phyloP scores from a whole-genome alignment of 2,329 filamentous ascomycete species.

The Fusarium sp. region DNA sequence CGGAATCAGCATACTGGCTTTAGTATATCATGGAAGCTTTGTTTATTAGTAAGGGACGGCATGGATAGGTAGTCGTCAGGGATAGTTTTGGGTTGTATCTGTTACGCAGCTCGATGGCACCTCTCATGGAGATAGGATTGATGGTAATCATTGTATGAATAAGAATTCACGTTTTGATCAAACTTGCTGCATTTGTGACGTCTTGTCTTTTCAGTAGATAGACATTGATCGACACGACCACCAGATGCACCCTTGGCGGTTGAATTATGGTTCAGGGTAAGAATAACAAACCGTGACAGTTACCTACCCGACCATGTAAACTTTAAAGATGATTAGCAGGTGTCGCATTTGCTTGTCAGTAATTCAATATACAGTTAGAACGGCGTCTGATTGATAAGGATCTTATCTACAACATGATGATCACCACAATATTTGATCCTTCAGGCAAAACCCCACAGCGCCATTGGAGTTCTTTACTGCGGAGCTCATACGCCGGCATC shows the following conservation, averaged over 20 bases:
- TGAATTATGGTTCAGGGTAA: not conserved
- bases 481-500: slow-evolving; percentile 11
- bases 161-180: slow-evolving; percentile 38
- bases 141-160: slow-evolving; percentile 47
- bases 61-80: slow-evolving; percentile 15
- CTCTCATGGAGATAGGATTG: slow-evolving; percentile 35
- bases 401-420: slow-evolving; percentile 10
- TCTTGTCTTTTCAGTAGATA: not conserved
- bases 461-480: slow-evolving; percentile 1
- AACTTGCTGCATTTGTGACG: not conserved
- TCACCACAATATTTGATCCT: slow-evolving; percentile 12
- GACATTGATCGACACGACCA: not conserved
- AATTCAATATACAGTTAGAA: not conserved
- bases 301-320: not conserved
- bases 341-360: not conserved
- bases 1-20: slow-evolving; percentile 35
- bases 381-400: slow-evolving; percentile 19
- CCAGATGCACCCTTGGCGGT: not conserved
- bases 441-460: slow-evolving; percentile 8
- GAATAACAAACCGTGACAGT: not conserved
- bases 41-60: slow-evolving; percentile 23
- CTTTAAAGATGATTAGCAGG: not conserved
- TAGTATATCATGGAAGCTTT: slow-evolving; percentile 31
- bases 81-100: slow-evolving; percentile 11
- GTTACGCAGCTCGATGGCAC: slow-evolving; percentile 13